phyloP scores from a whole-genome alignment of 495 filamentous ascomycete species.

The Penicillium paxilli region DNA sequence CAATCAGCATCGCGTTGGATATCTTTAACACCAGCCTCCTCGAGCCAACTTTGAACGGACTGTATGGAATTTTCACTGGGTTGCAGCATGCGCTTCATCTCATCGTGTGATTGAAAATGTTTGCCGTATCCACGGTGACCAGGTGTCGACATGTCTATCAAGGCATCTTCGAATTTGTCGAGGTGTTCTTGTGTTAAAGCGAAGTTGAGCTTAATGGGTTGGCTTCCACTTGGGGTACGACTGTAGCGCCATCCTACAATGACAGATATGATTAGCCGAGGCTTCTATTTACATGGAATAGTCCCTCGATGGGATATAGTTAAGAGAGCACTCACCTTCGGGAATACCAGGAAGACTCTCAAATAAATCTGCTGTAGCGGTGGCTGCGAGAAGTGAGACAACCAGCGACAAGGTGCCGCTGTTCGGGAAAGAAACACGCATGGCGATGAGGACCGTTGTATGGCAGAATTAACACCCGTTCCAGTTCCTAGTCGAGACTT shows the following conservation, averaged over 20 bases:
- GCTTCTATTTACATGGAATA: constrained; percentile 10
- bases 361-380: constrained; percentile 35
- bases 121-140: constrained; percentile 58
- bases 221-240: constrained; percentile 26
- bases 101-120: constrained; percentile 56
- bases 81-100: constrained; percentile 53
- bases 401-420: constrained; percentile 40
- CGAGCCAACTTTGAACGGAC: constrained; percentile 51
- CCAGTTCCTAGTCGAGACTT: not conserved
- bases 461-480: not conserved
- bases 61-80: constrained; percentile 44
- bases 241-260: constrained; percentile 40
- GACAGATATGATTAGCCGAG: not conserved
- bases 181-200: constrained; percentile 59
- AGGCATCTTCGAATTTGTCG: constrained; percentile 58
- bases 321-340: constrained; percentile 25
- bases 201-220: constrained; percentile 41
- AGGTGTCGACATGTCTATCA: constrained; percentile 63
- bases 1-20: constrained; percentile 60
- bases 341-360: constrained; percentile 38
- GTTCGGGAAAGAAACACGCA: constrained; percentile 30
- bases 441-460: constrained; percentile 14
- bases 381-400: constrained; percentile 39
- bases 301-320: not conserved
- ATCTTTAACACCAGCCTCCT: constrained; percentile 43